phyloP scores from a whole-genome alignment of 179 eudicot genomes.

The Drosera spatulata region DNA sequence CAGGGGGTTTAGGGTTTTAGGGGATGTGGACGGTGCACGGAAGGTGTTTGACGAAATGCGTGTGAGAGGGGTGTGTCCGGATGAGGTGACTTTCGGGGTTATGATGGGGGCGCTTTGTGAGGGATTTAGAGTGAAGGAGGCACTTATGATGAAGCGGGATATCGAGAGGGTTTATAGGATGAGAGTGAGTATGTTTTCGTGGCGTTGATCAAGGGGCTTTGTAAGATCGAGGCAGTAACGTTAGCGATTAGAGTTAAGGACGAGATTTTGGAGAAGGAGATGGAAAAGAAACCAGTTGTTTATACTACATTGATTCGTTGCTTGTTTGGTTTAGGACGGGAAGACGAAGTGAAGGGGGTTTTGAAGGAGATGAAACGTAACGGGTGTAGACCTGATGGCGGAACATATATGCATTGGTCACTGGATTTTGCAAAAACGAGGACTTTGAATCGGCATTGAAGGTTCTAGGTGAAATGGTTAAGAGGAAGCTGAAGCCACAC shows the following conservation, averaged over 20 bases:
- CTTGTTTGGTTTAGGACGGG: constrained; percentile 45
- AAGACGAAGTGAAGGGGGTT: constrained; percentile 30
- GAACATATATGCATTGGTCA: constrained; percentile 47
- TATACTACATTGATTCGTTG: constrained; percentile 52
- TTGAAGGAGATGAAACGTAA: constrained; percentile 46
- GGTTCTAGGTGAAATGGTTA: constrained; percentile 39
- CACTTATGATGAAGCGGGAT: constrained; percentile 39
- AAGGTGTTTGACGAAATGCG: constrained; percentile 69
- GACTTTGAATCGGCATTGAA: constrained; percentile 41
- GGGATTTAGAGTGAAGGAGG: constrained; percentile 28
- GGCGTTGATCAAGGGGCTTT: constrained; percentile 56
- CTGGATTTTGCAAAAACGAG: constrained; percentile 38
- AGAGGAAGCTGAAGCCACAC: constrained; percentile 28
- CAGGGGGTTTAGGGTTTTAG: constrained; percentile 23
- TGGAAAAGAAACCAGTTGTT: constrained; percentile 21
- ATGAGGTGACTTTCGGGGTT: constrained; percentile 55
- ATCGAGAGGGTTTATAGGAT: constrained; percentile 38
- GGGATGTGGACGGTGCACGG: constrained; percentile 42
- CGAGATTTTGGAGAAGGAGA: constrained; percentile 37
- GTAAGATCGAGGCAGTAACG: constrained; percentile 25
- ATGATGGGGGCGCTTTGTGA: constrained; percentile 49
- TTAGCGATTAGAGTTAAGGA: constrained; percentile 46
- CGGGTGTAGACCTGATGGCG: constrained; percentile 34
- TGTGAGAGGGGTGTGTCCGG: constrained; percentile 33
- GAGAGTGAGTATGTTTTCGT: constrained; percentile 37